These are phyloP conservation scores for Apiospora hydei DNA, from an alignment of 2,329 filamentous ascomycete species.

Conservation along the genomic window DNA sequence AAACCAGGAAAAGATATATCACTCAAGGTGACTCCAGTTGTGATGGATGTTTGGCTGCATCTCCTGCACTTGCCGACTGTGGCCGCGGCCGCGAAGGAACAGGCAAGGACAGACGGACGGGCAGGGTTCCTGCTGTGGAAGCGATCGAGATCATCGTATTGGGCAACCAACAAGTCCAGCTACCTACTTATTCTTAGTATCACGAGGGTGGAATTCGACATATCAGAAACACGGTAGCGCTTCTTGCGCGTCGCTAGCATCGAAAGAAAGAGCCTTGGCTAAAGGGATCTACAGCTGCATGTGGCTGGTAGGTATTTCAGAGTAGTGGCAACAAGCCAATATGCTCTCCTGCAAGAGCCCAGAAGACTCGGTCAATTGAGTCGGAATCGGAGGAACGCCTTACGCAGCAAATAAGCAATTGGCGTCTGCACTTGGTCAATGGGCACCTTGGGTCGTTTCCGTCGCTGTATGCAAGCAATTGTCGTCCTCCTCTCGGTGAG, in stretches of 20 bases:
- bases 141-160: conserved; percentile 15
- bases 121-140: not conserved
- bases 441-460: not conserved
- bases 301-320: not conserved
- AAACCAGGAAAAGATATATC: not conserved
- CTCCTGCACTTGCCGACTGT: not conserved
- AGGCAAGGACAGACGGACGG: not conserved
- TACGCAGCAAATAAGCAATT: not conserved
- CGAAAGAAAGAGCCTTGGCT: conserved; percentile 2
- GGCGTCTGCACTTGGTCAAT: not conserved
- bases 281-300: conserved; percentile 3
- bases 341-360: not conserved
- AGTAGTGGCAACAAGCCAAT: not conserved
- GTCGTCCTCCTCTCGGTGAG: not conserved
- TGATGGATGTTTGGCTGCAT: not conserved
- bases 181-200: conserved; percentile 2
- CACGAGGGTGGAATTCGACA: conserved; percentile 16
- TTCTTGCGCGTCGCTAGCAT: conserved; percentile 8
- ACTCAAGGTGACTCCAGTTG: not conserved
- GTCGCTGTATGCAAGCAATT: not conserved
- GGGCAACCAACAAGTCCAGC: not conserved
- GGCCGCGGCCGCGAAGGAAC: not conserved
- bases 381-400: not conserved
- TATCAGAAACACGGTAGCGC: conserved; percentile 17
- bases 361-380: not conserved